Base-by-base conservation (phyloP, 1,284 basidiomycete genomes). In the Boletellus deceptivus region DNA sequence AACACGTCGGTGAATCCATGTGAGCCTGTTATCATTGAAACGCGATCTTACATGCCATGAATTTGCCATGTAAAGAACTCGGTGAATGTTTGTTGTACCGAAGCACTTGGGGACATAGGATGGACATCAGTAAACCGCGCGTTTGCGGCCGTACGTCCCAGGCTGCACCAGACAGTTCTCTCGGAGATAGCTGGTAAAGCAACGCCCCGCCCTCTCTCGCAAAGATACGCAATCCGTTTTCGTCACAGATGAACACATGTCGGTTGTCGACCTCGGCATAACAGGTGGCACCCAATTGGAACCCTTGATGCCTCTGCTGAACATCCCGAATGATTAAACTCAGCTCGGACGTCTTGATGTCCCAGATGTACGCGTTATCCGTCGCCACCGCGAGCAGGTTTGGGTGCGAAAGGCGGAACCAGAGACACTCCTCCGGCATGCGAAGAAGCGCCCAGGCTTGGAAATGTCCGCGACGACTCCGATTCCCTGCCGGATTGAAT, bases 381-480 rank as follows among this genome's bases (percentile, higher is more conserved):
- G 67, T 59, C 22, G 69, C 67, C 1, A 76, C 75, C 2, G 80
- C 76, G 1, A 85, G 66, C 6, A 91, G 69, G 6, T 74, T 78
- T 1, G 87, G 86, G 59, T 83, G 84, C 4, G 82, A 80, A 55
- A 88, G 80, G 6, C 86, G 79, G 62, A 79, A 89, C 1, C 85
- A 86, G 2, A 72, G 70, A 2, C 79, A 78, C 7, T 43, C 35
- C 37, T 74, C 72, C 5, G 79, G 76, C 44, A 76, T 68, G 2
- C 59, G 49, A 49, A 88, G 65, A 16, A 82, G 65, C 0, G 79
- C 78, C 78, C 83, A 84, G 0, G 85, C 79, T 43, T 64, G 70
- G 61, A 88, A 86, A 53, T 75, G 77, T 0, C 80, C 82, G 13
- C 68, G 63, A 4, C 36, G 50, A 38, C 43, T 29, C 29, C 29